Evolutionary conservation across 352 stramenopile species (phyloP), one percentile per base, ranked within the genome.

Genomic region (Pythium apleroticum): DNA sequence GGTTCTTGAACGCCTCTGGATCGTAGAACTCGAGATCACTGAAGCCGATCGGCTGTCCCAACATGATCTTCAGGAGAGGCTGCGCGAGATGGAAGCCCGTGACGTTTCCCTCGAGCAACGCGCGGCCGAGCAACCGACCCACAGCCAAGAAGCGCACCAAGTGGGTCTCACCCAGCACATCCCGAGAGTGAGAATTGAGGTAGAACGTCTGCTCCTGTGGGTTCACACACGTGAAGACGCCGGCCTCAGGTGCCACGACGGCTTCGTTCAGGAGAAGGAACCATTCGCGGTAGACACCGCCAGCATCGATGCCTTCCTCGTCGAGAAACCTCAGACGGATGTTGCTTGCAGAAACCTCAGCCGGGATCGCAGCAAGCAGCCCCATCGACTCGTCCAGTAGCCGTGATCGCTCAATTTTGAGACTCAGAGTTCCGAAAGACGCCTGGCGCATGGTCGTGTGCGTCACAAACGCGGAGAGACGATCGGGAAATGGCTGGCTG

Each of bases 71-170:
- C 24, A 87, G 57, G 56, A 84, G 52, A 11, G 68, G 69, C 10
- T 68, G 67, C 19, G 61, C 89, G 64, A 99, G 89, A 59, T 98
- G 97, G 31, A 95, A 93, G 31, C 78, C 74, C 2, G 98, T 80
- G 7, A 98, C 69, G 66, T 98, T 89, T 45, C 90, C 81, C 65
- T 98, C 96, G 19, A 88, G 56, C 30, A 86, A 52, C 3, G 71
- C 74, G 27, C 76, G 72, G 9, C 81, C 79, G 2, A 90, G 57
- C 14, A 88, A 54, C 1, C 78, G 78, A 3, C 78, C 79, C 48
- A 66, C 48, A 4, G 75, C 77, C 30, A 82, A 80, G 30, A 68
- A 81, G 17, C 81, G 72, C 19, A 60, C 48, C 14, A 88, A 27
- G 52, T 86, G 58, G 7, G 58, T 31, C 15, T 59, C 39, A 46